Percentiles rank a stretch among this genome's conserved stretches.
phyloP scores from a whole-genome alignment of 2,329 filamentous ascomycete genomes.

The Phaeosphaeria sp. region DNA sequence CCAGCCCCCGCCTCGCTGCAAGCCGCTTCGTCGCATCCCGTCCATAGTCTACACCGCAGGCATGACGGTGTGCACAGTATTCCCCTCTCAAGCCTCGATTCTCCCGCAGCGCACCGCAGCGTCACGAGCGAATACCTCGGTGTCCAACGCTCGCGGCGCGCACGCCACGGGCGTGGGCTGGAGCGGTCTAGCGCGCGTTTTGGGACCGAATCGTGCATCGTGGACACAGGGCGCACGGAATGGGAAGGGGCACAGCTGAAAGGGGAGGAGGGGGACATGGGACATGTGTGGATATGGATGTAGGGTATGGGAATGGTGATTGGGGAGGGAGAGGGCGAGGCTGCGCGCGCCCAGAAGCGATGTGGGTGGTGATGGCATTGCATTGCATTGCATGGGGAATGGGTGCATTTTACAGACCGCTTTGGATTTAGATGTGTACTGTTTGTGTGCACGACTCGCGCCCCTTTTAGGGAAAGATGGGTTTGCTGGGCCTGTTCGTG shows the following conservation, averaged over 20 bases:
- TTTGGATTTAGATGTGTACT: too few species aligned
- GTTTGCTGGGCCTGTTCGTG: too few species aligned
- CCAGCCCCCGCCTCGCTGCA: too few species aligned
- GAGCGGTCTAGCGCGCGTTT: slow-evolving; percentile 18
- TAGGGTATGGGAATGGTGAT: neutral
- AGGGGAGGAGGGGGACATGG: neutral
- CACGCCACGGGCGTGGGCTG: slow-evolving; percentile 27
- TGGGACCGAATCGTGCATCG: neutral
- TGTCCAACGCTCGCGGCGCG: slow-evolving; percentile 20
- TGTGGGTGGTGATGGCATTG: neutral
- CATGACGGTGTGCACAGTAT: neutral
- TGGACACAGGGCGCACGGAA: neutral
- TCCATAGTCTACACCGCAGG: too few species aligned
- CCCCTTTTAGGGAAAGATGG: too few species aligned
- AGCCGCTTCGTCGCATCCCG: neutral
- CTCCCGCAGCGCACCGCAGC: neutral
- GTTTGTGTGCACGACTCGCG: too few species aligned
- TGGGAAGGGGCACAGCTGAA: neutral
- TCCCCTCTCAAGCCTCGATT: neutral
- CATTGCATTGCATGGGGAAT: neutral
- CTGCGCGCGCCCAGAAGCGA: too few species aligned
- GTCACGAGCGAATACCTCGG: slow-evolving; percentile 8
- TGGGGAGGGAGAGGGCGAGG: neutral
- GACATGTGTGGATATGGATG: slow-evolving; percentile 1
- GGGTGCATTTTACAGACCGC: neutral